Conservation (phyloP, 2,329 filamentous ascomycete genomes). For the Pestalotiopsis sp. region DNA sequence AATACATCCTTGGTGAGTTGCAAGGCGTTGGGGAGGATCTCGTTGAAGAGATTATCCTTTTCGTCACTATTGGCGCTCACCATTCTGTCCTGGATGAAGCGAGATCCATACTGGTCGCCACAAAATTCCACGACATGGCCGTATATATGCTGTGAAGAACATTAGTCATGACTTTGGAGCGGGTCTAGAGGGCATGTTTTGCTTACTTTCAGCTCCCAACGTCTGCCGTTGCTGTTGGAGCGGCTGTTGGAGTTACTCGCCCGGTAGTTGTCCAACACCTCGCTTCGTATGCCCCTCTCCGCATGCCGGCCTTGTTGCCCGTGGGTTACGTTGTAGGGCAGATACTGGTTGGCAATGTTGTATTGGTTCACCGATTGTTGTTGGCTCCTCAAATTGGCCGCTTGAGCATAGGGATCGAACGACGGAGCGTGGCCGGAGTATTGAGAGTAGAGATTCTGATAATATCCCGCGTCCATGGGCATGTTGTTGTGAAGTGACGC, state of each 20-base stretch:
- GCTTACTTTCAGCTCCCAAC: constrained; percentile 74
- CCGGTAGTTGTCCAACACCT: constrained; percentile 78
- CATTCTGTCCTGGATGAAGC: constrained; percentile 93
- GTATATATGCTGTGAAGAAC: constrained; percentile 68
- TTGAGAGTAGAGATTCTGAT: constrained; percentile 37
- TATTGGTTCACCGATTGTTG: constrained; percentile 31
- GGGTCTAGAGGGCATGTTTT: background rate
- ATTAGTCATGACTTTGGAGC: constrained; percentile 16
- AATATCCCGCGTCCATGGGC: constrained; percentile 13
- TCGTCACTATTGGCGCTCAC: constrained; percentile 94
- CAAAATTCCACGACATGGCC: constrained; percentile 90
- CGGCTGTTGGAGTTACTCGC: constrained; percentile 59
- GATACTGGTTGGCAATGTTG: constrained; percentile 25
- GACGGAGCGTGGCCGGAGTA: constrained; percentile 35
- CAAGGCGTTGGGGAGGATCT: constrained; percentile 81
- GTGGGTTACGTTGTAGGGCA: constrained; percentile 28
- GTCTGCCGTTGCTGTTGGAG: constrained; percentile 55
- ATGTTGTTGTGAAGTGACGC: constrained; percentile 31
- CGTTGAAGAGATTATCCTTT: constrained; percentile 86
- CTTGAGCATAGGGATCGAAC: constrained; percentile 39
- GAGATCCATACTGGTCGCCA: constrained; percentile 91
- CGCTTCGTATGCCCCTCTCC: constrained; percentile 65
- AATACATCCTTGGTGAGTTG: constrained; percentile 96
- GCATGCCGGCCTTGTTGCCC: constrained; percentile 48
- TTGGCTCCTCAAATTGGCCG: constrained; percentile 35